Percentiles rank a stretch among this genome's conserved stretches.
Conservation (phyloP, 2,329 filamentous ascomycete genomes). For the Curvularia verruculosa region DNA sequence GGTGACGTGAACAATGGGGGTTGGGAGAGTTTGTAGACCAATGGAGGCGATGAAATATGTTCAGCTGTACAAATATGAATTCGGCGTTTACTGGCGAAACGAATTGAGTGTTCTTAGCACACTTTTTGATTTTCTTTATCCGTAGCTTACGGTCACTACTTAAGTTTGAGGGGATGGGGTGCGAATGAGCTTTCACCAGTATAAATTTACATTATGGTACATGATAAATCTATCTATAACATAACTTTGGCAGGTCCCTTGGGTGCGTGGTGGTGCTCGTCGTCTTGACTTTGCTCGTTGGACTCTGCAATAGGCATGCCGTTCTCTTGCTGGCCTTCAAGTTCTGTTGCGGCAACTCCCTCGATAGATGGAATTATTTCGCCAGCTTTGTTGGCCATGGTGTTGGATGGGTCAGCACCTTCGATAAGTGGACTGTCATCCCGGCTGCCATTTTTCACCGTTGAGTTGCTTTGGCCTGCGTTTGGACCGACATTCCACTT, state of each 20-base stretch:
- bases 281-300: not conserved
- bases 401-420: not conserved
- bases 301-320: not conserved
- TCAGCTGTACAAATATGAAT: not conserved
- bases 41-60: not conserved
- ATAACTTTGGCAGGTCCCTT: not conserved
- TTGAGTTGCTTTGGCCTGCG: too few relatives aligned
- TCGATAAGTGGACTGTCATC: not conserved
- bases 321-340: not conserved
- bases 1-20: conserved; percentile 96
- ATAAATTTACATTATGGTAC: not conserved
- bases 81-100: not conserved
- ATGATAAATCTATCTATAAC: not conserved
- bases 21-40: conserved; percentile 75
- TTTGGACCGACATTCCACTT: not conserved
- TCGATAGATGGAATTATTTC: not conserved
- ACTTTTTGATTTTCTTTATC: not conserved
- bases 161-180: not conserved
- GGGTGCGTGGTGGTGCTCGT: not conserved
- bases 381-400: not conserved
- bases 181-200: not conserved
- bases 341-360: not conserved
- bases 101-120: too few relatives aligned
- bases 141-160: not conserved
- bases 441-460: not conserved